Evolutionary conservation across 1,139 yeast species (phyloP), one percentile per base, ranked within the genome.

Genomic region (Hansenula sp.): DNA sequence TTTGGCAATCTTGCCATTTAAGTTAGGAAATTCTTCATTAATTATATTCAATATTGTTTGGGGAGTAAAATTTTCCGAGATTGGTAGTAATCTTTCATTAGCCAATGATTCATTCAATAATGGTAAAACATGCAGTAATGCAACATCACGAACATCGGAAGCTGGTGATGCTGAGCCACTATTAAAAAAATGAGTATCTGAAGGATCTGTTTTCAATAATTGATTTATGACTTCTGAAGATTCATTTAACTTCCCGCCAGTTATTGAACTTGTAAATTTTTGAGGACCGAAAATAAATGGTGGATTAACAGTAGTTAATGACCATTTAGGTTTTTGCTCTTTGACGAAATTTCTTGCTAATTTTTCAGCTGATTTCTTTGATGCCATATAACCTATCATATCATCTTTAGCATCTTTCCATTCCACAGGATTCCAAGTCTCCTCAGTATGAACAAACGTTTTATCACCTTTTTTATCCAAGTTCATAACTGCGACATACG

Each of bases 401-500:
- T 17, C 24, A 5, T 34, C 18, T n/a, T 4, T 12, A 16, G 15
- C 15, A 13, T 33, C 47, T 62, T 47, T 68, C 69, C 69, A 65
- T 28, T 70, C 65, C 27, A 73, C 54, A 16, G 70, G 70, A 49
- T 67, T 67, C 79, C 79, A 75, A 36, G 60, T 59, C 38, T 59
- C 55, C 50, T 69, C 76, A 21, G 65, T 58, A 53, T 67, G 70
- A 29, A 59, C 50, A 36, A 63, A 62, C 1, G 60, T 51, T 17
- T 59, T 58, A 38, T 64, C 67, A 34, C 59, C 59, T 12, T 53
- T 52, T 45, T 63, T 54, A 33, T 55, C 53, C 70, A 66, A 2
- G 79, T 71, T 28, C 74, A 79, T 57, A 65, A 72, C 67, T 1
- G 84, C 71, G 11, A 81, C 82, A 54, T 65, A 72, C 0, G 84